These are phyloP conservation scores for Heterococcus sp. DNA, from an alignment of 108 stramenopile genomes.

Conservation along the genomic window DNA sequence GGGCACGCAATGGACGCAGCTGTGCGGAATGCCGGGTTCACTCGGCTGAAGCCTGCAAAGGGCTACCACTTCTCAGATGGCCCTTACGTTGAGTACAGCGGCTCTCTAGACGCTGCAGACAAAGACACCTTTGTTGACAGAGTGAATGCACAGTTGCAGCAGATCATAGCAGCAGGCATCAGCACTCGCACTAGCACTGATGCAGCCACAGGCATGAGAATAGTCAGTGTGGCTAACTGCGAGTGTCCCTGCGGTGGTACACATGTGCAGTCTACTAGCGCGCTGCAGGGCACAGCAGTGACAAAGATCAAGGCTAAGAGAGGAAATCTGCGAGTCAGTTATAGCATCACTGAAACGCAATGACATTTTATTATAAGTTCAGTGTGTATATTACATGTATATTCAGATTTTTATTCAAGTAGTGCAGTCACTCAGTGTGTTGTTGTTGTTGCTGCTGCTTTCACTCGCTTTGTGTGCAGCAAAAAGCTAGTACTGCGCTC, in stretches of 20 bases:
- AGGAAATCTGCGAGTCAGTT: slow-evolving; percentile 35
- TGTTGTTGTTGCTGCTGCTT: too few species aligned
- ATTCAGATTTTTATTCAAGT: too few species aligned
- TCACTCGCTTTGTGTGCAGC: too few species aligned
- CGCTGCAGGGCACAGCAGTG: slow-evolving; percentile 20
- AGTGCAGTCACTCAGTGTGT: too few species aligned
- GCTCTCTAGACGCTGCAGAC: slow-evolving; percentile 17
- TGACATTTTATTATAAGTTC: too few species aligned
- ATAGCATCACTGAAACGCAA: slow-evolving; percentile 24
- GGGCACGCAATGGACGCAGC: slow-evolving; percentile 52
- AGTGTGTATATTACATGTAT: too few species aligned
- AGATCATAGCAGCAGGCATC: slow-evolving; percentile 6
- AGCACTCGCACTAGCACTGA: not conserved
- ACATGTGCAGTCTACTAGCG: slow-evolving; percentile 40
- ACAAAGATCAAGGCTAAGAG: slow-evolving; percentile 51
- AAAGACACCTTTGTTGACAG: slow-evolving; percentile 25
- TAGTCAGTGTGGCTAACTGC: slow-evolving; percentile 42
- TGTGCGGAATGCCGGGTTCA: slow-evolving; percentile 35
- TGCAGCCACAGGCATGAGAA: not conserved
- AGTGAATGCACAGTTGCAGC: slow-evolving; percentile 12
- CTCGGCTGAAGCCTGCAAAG: slow-evolving; percentile 20
- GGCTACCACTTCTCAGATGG: slow-evolving; percentile 51
- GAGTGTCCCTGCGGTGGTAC: slow-evolving; percentile 51
- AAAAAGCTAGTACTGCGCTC: too few species aligned
- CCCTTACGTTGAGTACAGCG: slow-evolving; percentile 48